Conservation (phyloP, 192 early-diverging fungal species). For the Backusella sp. region DNA sequence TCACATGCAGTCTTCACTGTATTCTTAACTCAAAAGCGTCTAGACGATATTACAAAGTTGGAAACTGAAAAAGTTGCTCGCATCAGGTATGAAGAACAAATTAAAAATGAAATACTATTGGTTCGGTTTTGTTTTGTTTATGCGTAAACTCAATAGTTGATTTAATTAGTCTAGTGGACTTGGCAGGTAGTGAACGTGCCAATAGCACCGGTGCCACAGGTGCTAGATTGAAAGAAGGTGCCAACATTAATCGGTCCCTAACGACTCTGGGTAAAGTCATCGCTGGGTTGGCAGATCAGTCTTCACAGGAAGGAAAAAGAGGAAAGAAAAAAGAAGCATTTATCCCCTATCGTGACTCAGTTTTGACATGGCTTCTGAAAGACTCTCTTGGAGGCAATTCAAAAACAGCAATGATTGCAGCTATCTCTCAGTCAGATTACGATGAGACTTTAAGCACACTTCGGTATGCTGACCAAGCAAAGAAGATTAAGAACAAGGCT, state of each 20-base stretch:
- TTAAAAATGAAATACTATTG: conserved; percentile 6
- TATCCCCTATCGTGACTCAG: conserved; percentile 93
- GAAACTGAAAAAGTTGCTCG: conserved; percentile 74
- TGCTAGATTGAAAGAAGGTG: conserved; percentile 83
- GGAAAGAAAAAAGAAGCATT: conserved; percentile 52
- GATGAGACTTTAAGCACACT: conserved; percentile 69
- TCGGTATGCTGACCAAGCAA: conserved; percentile 79
- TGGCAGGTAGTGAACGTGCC: conserved; percentile 93
- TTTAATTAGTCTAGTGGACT: conserved; percentile 73
- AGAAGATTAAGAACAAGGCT: conserved; percentile 78
- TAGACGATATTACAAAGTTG: conserved; percentile 49
- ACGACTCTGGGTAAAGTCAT: conserved; percentile 95
- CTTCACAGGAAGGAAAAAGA: conserved; percentile 39
- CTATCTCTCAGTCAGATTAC: conserved; percentile 63
- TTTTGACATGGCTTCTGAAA: conserved; percentile 71
- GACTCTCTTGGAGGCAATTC: conserved; percentile 73
- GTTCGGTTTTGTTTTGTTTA: neutral
- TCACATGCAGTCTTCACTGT: conserved; percentile 86
- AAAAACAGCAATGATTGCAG: conserved; percentile 67
- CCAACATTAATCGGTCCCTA: conserved; percentile 94
- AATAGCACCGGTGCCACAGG: conserved; percentile 85
- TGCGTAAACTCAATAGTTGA: neutral
- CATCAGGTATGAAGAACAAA: conserved; percentile 48
- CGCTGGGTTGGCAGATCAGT: conserved; percentile 77
- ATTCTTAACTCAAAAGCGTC: conserved; percentile 64